Conservation (phyloP, 805 yeast genomes). For the Candida ovalis region DNA sequence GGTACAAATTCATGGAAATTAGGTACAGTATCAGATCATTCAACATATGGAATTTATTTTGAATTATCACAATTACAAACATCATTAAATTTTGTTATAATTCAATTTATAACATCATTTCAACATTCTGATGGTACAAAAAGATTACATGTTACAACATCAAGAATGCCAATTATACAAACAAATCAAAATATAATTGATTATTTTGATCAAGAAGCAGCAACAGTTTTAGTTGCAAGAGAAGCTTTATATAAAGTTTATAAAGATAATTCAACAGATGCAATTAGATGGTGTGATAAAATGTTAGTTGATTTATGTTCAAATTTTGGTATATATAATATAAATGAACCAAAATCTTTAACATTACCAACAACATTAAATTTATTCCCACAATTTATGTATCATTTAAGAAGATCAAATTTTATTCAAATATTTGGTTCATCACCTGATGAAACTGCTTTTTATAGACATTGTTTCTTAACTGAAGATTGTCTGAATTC, state of each 20-base stretch:
- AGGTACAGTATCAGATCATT: conserved; percentile 52
- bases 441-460: conserved; percentile 71
- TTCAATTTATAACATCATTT: conserved; percentile 58
- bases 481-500: conserved; percentile 60
- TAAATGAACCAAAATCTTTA: conserved; percentile 46
- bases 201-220: conserved; percentile 68
- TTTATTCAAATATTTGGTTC: conserved; percentile 64
- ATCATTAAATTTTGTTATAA: conserved; percentile 30
- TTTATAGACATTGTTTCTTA: conserved; percentile 56
- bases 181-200: conserved; percentile 37
- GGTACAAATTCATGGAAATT: conserved; percentile 58
- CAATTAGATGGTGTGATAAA: conserved; percentile 50
- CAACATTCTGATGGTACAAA: conserved; percentile 58
- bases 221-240: conserved; percentile 58
- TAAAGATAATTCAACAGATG: conserved; percentile 34
- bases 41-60: conserved; percentile 55
- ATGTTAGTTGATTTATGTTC: conserved; percentile 43
- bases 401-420: conserved; percentile 62
- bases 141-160: conserved; percentile 59
- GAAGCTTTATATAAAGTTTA: conserved; percentile 43
- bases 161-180: conserved; percentile 41
- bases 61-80: conserved; percentile 36
- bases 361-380: conserved; percentile 46
- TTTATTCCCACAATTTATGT: conserved; percentile 63
- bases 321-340: conserved; percentile 44